Conservation (phyloP, 2,329 filamentous ascomycete species). For the Ophiostoma sp. region DNA sequence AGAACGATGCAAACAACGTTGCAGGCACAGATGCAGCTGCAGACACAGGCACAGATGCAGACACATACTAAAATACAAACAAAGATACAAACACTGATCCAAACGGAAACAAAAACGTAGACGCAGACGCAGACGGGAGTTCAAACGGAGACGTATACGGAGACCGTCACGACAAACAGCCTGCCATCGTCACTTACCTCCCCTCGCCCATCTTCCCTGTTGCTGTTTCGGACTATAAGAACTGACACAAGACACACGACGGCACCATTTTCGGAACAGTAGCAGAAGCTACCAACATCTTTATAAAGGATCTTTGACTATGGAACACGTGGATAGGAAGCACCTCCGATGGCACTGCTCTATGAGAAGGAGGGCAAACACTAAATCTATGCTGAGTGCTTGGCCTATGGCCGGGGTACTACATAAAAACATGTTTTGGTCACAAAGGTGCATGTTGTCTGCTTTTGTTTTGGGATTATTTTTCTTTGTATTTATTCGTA, state of each 20-base stretch:
- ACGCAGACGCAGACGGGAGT: not conserved
- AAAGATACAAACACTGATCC: not conserved
- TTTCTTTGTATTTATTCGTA: conserved; percentile 3
- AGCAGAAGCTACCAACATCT: not conserved
- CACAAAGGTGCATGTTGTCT: not conserved
- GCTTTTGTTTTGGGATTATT: not conserved
- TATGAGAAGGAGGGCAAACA: not conserved
- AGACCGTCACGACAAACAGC: not conserved
- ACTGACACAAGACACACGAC: not conserved
- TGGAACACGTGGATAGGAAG: not conserved
- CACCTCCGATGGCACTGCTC: not conserved
- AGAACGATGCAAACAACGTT: not conserved
- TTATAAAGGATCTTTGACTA: not conserved
- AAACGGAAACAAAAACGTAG: not conserved
- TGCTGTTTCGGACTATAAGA: not conserved
- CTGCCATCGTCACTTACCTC: not conserved
- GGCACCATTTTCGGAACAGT: not conserved
- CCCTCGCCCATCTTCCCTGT: not conserved
- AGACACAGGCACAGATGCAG: not conserved
- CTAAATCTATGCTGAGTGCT: not conserved
- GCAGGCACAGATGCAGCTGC: not conserved
- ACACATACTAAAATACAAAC: too few relatives aligned
- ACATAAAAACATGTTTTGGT: not conserved
- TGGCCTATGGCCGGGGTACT: not conserved
- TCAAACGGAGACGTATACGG: not conserved